Base-by-base conservation (phyloP, 2,329 filamentous ascomycete species). In the Dothidotthia symphoricarpi region DNA sequence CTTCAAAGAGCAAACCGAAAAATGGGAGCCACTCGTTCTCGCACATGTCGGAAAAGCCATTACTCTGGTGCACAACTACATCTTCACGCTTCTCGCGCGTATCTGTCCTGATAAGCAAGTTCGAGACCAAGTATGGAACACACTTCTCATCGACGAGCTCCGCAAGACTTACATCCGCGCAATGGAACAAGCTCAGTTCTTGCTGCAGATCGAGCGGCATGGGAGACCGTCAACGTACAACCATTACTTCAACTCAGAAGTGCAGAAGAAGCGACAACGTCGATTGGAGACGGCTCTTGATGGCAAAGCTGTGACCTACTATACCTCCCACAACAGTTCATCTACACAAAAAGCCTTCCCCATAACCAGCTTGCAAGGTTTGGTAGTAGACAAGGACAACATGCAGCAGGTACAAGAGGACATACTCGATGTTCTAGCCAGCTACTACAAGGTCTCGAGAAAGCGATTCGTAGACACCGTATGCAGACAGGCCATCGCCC, bases 41-140 rank as follows among this genome's bases (percentile, higher is more conserved):
- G 67, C 65, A 0, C 78, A 82, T 42, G 66, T 80, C 4, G 73
- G 72, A 41, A 71, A 76, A 16, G 63, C 74, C 3, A 75, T 83
- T 4, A 34, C 66, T 0, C 39, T 75, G 0, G 72, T 81, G 0
- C 78, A 84, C 30, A 39, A 62, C 2, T 84, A 78, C 55, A 75
- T 81, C 34, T 34, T 40, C 2, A 52, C 47, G 0, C 57, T 76
- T 0, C 61, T 85, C 3, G 39, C 55, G 0, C 29, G 50, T 0
- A 57, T 73, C 6, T 79, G 76, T 31, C 51, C 60, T 0, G 75
- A 83, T 31, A 28, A 50, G 1, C 49, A 49, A 0, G 66, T 81
- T 1, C 61, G 68, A 0, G 47, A 63, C 0, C 61, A 69, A n/a
- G 47, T 85, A 0, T 49, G 43, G 48, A 67, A 69, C 43, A 56